Base-by-base conservation (phyloP, 306 rosid species). In the Oxytropis ochrocephala region DNA sequence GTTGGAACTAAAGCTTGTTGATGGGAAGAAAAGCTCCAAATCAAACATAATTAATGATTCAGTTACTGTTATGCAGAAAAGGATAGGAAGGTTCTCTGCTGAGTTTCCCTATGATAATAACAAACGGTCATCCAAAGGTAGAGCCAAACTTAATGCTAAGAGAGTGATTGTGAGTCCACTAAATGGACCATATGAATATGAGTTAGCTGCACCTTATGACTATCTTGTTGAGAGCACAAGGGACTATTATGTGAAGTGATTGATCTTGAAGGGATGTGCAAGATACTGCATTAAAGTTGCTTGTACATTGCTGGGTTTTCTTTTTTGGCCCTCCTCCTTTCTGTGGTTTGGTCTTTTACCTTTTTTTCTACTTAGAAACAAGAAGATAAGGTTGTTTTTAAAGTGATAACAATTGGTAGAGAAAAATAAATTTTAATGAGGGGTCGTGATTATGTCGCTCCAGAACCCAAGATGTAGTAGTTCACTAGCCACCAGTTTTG, bases 61-160 rank as follows among this genome's bases (percentile, higher is more conserved):
- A 47, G 93, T 93, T 74, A 88, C 96, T 78, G 96, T 90, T 80
- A 79, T 93, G 77, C 98, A 88, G 84, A 93, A 89, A 87, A 96
- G 84, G 85, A 90, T 93, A 93, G 96, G 91, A 72, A 85, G 91
- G 80, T 91, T 93, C 41, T 88, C 98, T 61, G 96, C 97, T 1
- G 97, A 93, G 83, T 92, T 89, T 74, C 91, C 87, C 11, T 50
- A 69, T 13, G 97, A 93, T 68, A 89, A 93, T 68, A 89, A 64
- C 88, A 92, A 84, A 81, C 83, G 96, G 60, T 14, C 73, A 52
- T 84, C 85, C 8, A 92, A 86, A 76, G 89, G 88, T 75, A 86
- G 96, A 76, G 73, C 83, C 76, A 92, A 88, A 69, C 32, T 76
- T 69, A 85, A 80, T 63, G 75, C 87, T 59, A 92, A 73, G 72